Percentiles rank a stretch among this genome's conserved stretches.
Evolutionary conservation across 2,329 filamentous ascomycete species (phyloP).

Genomic region (Paraphoma sp.): DNA sequence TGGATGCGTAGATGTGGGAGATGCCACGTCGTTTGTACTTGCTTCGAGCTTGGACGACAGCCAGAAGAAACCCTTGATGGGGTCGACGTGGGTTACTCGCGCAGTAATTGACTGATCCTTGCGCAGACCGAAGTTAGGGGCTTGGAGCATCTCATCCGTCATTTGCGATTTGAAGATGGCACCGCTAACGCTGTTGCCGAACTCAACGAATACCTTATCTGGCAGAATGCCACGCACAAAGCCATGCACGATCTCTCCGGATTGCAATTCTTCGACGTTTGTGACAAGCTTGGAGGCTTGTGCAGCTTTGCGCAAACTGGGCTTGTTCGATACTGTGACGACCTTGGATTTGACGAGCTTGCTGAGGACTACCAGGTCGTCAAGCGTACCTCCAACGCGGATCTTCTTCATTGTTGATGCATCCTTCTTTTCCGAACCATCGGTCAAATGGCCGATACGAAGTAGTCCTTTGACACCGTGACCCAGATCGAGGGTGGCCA

Average conservation of each 20-base stretch:
- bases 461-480: constrained; percentile 80
- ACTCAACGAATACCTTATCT: constrained; percentile 87
- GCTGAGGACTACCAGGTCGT: constrained; percentile 83
- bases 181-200: constrained; percentile 77
- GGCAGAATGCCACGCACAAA: constrained; percentile 86
- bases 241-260: constrained; percentile 73
- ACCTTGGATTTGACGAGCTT: constrained; percentile 80
- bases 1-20: constrained; percentile 24
- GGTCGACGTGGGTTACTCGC: constrained; percentile 75
- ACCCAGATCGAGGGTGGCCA: constrained; percentile 73
- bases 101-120: constrained; percentile 77
- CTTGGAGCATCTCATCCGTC: constrained; percentile 69
- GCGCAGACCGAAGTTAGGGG: constrained; percentile 79
- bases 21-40: constrained; percentile 46
- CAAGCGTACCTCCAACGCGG: constrained; percentile 80
- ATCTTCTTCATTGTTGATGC: constrained; percentile 80
- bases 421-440: constrained; percentile 82
- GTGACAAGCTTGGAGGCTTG: constrained; percentile 75
- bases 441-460: constrained; percentile 78
- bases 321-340: constrained; percentile 81
- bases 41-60: constrained; percentile 64
- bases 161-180: constrained; percentile 82
- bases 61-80: constrained; percentile 71
- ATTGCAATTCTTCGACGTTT: constrained; percentile 72
- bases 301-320: constrained; percentile 77